Conservation (phyloP, 495 filamentous ascomycete species). For the Aspergillus nanangensis region DNA sequence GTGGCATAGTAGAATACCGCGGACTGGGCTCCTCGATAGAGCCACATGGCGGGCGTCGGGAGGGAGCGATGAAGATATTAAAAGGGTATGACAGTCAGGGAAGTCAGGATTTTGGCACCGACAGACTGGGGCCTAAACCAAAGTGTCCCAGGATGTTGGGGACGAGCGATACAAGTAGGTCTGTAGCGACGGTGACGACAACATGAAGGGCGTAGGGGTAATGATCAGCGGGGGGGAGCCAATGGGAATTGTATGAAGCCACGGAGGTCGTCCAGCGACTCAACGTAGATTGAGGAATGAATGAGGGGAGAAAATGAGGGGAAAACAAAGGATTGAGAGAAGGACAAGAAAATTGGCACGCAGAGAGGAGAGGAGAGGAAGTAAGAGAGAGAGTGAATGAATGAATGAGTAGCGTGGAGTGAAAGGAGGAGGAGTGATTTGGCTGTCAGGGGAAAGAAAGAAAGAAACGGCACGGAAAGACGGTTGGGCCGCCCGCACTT, state of each 20-base stretch:
- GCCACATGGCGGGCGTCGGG: slow-evolving; percentile 37
- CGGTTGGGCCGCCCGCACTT: slow-evolving; percentile 2
- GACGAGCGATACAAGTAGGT: slow-evolving; percentile 1
- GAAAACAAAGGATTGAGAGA: slow-evolving; percentile 2
- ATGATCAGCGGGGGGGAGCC: slow-evolving; percentile 15
- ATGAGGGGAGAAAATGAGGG: neutral
- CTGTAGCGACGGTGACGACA: slow-evolving; percentile 25
- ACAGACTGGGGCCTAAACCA: neutral
- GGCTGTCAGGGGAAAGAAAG: slow-evolving; percentile 6
- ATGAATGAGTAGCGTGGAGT: neutral
- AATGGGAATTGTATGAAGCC: slow-evolving; percentile 3
- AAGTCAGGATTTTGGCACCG: too few species aligned
- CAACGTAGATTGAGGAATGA: slow-evolving; percentile 3
- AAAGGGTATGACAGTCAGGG: neutral
- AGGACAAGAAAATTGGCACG: slow-evolving; percentile 2
- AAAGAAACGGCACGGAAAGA: slow-evolving; percentile 7
- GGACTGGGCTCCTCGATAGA: slow-evolving; percentile 62
- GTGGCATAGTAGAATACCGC: slow-evolving; percentile 82
- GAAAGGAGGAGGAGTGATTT: slow-evolving; percentile 2
- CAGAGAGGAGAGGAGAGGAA: too few species aligned
- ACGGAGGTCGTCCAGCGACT: slow-evolving; percentile 35
- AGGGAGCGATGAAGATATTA: neutral
- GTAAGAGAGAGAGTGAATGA: neutral
- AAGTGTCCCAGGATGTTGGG: neutral
- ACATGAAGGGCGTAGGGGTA: slow-evolving; percentile 41